Percentiles rank a stretch among this genome's conserved stretches.
Conservation (phyloP, 129 eudicot species). For the Tagetes erecta region DNA sequence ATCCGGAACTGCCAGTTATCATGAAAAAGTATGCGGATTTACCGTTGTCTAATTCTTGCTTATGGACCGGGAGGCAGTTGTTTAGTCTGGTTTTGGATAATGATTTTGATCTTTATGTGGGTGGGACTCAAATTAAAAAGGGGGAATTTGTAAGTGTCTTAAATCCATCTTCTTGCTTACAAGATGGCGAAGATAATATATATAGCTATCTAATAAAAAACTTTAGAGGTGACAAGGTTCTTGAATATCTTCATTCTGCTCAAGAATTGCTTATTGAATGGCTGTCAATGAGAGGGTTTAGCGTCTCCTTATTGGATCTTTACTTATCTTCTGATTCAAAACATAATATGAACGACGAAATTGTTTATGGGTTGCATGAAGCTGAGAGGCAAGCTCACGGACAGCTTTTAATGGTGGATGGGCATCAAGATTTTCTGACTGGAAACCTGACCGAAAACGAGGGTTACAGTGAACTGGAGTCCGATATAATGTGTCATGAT, state of each 20-base stretch:
- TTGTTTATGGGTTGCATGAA: conserved; percentile 63
- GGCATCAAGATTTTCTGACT: conserved; percentile 45
- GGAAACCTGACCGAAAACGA: conserved; percentile 38
- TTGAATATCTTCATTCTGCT: conserved; percentile 58
- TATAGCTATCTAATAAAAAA: conserved; percentile 47
- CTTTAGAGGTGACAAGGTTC: conserved; percentile 41
- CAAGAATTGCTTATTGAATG: conserved; percentile 86
- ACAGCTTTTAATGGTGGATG: conserved; percentile 58
- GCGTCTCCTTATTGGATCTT: conserved; percentile 81
- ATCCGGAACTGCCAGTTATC: conserved; percentile 45
- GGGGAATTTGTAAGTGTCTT: conserved; percentile 65
- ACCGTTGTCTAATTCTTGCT: conserved; percentile 28
- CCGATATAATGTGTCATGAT: conserved; percentile 32
- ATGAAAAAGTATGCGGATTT: conserved; percentile 34
- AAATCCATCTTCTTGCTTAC: conserved; percentile 66
- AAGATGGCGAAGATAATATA: conserved; percentile 56
- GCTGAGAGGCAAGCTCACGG: conserved; percentile 59
- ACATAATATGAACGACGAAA: conserved; percentile 65
- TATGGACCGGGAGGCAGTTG: conserved; percentile 89
- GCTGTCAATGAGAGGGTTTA: conserved; percentile 79
- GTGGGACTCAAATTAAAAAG: conserved; percentile 44
- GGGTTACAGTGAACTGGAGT: conserved; percentile 20
- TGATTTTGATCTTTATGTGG: conserved; percentile 44
- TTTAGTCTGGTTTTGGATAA: conserved; percentile 64
- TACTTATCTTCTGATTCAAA: conserved; percentile 59